phyloP scores from a whole-genome alignment of 257 asterid species.

The Datura wrightii region DNA sequence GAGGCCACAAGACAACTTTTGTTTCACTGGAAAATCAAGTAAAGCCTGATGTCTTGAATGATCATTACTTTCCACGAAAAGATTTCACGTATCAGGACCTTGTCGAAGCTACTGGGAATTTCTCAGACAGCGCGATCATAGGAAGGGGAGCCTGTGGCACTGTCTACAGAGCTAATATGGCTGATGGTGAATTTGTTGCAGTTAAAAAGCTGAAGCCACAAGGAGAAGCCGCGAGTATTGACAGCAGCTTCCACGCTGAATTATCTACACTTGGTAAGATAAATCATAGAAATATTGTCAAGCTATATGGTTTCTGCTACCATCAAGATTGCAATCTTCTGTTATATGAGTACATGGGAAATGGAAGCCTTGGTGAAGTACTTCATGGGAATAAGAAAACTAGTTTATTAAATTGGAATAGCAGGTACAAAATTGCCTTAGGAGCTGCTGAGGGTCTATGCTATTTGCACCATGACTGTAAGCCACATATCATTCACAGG shows the following conservation, averaged over 20 bases:
- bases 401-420: slow-evolving; percentile 63
- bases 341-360: slow-evolving; percentile 76
- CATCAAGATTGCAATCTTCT: slow-evolving; percentile 79
- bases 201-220: slow-evolving; percentile 69
- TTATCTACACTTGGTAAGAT: slow-evolving; percentile 82
- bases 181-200: slow-evolving; percentile 68
- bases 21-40: slow-evolving; percentile 54
- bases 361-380: slow-evolving; percentile 84
- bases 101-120: slow-evolving; percentile 72
- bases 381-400: slow-evolving; percentile 58
- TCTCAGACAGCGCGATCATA: slow-evolving; percentile 60
- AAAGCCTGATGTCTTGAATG: slow-evolving; percentile 52
- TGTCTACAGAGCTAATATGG: slow-evolving; percentile 79
- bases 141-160: slow-evolving; percentile 92
- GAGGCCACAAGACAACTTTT: slow-evolving; percentile 40
- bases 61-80: slow-evolving; percentile 70
- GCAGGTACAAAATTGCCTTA: slow-evolving; percentile 71
- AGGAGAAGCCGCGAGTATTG: slow-evolving; percentile 65
- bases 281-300: slow-evolving; percentile 81
- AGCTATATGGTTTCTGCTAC: slow-evolving; percentile 72
- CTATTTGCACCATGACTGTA: slow-evolving; percentile 82
- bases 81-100: slow-evolving; percentile 78
- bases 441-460: slow-evolving; percentile 90
- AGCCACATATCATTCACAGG: slow-evolving; percentile 83
- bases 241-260: slow-evolving; percentile 85